Conservation (phyloP, 345 rosid genomes). For the Barbarea vulgaris region DNA sequence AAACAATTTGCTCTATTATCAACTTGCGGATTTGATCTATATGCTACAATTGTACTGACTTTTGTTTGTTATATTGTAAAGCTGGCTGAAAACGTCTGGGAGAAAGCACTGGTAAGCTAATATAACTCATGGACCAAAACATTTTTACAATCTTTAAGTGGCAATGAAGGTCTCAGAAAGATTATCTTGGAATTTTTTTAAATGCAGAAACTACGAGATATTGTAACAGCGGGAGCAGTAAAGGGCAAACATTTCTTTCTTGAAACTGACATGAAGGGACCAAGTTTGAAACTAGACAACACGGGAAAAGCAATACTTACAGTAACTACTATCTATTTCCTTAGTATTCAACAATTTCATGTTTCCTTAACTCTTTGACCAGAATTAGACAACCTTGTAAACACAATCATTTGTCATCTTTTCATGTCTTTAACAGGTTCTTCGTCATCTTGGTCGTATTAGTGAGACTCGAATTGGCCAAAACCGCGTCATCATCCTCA, state of each 20-base stretch:
- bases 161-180: background rate
- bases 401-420: background rate
- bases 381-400: background rate
- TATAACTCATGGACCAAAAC: conserved; percentile 21
- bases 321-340: conserved; percentile 46
- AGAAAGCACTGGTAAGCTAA: conserved; percentile 79
- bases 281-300: conserved; percentile 82
- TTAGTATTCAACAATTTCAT: background rate
- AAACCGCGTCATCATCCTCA: conserved; percentile 71
- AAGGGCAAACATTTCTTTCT: conserved; percentile 88
- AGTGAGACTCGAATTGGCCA: conserved; percentile 79
- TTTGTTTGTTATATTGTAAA: conserved; percentile 39
- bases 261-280: conserved; percentile 86
- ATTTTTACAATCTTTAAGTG: background rate
- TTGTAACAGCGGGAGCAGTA: conserved; percentile 57
- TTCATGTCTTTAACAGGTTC: conserved; percentile 54
- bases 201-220: conserved; percentile 77
- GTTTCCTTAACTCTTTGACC: background rate
- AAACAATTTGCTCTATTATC: background rate
- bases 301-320: conserved; percentile 88
- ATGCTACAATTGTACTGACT: conserved; percentile 1
- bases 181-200: too few species aligned
- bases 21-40: conserved; percentile 2
- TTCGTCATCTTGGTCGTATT: conserved; percentile 89
- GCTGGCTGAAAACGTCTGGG: conserved; percentile 90